Evolutionary conservation across 768 basidiomycete species (phyloP), one percentile per base, ranked within the genome.

Genomic region (Udeniomyces megalosporus): DNA sequence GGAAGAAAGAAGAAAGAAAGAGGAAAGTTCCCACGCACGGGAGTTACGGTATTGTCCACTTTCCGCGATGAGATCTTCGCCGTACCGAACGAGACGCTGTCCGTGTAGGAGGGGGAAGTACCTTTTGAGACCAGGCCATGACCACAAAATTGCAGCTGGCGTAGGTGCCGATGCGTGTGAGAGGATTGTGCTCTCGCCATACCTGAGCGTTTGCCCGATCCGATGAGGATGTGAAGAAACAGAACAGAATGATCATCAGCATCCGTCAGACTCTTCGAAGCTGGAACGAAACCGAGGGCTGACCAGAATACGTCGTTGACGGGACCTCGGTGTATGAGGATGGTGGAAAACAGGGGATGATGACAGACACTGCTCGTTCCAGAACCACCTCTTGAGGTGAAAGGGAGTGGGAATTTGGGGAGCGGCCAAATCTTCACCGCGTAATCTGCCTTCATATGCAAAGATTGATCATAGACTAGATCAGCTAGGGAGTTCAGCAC

Each of bases 351-450:
- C n/a, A 63, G 56, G 0, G 62, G 62, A 12, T 57, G 55, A 22
- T 31, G 47, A 56, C 56, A 57, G 34, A 51, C 12, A 42, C 32
- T 52, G 56, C 58, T 54, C 50, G 26, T 17, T 17, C 38, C 17
- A 42, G 38, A 17, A 8, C 17, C 38, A 22, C 31, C n/a, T 7
- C 5, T 15, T 26, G 42, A 12, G 22, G 10, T 20, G 24, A n/a
- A 11, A 11, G 62, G 62, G 22, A 49, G 44, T 3, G 62, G 62
- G 24, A 63, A 14, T 3, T 29, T 38, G 17, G 62, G 62, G 2
- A 63, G 34, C 4, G 62, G 62, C 62, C 62, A 63, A 49, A 63
- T 63, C 56, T 63, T 63, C 38, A 63, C 46, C 20, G 55, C 42
- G 45, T 63, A 56, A 54, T 63, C 62, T 24, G 44, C 35, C 61